Conservation (phyloP, 164 flowering plant species). For the Buxus sempervirens region DNA sequence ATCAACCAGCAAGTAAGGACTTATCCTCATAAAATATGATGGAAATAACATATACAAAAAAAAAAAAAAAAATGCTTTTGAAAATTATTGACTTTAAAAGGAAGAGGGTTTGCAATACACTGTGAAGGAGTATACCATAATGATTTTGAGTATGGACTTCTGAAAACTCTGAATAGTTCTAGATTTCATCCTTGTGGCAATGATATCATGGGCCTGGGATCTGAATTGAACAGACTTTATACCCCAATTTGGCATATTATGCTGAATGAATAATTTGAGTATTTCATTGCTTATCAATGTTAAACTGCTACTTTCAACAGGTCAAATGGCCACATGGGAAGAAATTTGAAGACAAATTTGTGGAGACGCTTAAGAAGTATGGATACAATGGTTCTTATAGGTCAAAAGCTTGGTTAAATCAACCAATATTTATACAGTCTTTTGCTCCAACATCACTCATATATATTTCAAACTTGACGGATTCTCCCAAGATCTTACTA, state of each 20-base stretch:
- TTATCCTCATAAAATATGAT: not conserved
- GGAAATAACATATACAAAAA: not conserved
- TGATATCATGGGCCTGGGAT: not conserved
- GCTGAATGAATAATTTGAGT: not conserved
- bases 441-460: constrained; percentile 92
- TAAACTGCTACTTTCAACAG: constrained; percentile 36
- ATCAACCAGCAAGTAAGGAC: constrained; percentile 86
- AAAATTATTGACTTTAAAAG: not conserved
- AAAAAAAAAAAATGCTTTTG: not conserved
- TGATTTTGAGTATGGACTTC: not conserved
- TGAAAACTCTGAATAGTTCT: not conserved
- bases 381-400: constrained; percentile 84
- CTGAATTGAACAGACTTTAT: not conserved
- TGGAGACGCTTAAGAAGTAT: constrained; percentile 77
- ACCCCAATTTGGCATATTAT: not conserved
- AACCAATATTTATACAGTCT: constrained; percentile 91
- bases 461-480: constrained; percentile 67
- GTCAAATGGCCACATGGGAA: constrained; percentile 88
- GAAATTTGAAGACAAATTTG: constrained; percentile 84
- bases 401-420: constrained; percentile 86
- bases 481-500: constrained; percentile 77
- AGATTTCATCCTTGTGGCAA: not conserved
- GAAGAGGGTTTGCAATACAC: not conserved
- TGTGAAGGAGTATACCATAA: too few relatives aligned
- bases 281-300: not conserved